A percentile compares a stretch with the other conserved stretches of the same genome.
These are phyloP conservation scores for Sutorius australiensis DNA, from an alignment of 768 basidiomycete genomes.

Conservation along the genomic window DNA sequence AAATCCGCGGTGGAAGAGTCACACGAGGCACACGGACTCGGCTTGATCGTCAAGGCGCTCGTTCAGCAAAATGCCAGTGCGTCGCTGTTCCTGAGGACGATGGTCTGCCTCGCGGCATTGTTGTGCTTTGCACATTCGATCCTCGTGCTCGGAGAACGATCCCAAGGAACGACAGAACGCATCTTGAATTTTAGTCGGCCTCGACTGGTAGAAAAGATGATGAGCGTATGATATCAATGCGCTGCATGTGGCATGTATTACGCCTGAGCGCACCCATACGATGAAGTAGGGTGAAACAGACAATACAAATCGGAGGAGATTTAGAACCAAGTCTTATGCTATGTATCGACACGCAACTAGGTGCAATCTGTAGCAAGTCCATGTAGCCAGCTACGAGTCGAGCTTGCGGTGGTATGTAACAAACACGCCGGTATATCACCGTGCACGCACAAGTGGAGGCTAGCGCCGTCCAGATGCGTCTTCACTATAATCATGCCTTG, in stretches of 20 bases:
- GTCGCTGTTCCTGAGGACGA: conserved; percentile 9
- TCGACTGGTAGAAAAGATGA: not conserved
- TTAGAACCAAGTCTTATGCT: not conserved
- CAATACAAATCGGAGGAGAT: conserved; percentile 4
- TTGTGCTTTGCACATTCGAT: conserved; percentile 3
- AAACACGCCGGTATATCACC: not conserved
- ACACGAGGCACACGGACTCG: conserved; percentile 4
- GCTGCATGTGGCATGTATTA: not conserved
- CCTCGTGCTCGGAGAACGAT: conserved; percentile 1
- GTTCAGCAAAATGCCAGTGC: not conserved
- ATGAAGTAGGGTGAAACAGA: not conserved
- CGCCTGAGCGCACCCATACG: not conserved
- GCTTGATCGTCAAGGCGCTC: conserved; percentile 18
- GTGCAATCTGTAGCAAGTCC: conserved; percentile 14
- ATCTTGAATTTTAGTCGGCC: not conserved
- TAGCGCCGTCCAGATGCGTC: conserved; percentile 16
- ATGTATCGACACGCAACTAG: conserved; percentile 5
- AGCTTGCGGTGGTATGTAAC: conserved; percentile 18
- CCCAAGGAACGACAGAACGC: not conserved
- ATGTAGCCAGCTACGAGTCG: conserved; percentile 33
- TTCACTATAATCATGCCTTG: conserved; percentile 12
- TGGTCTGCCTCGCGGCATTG: not conserved
- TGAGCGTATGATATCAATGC: not conserved
- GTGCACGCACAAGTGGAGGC: not conserved
- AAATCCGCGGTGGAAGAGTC: not conserved